Evolutionary conservation across 805 yeast species (phyloP).

Genomic region (Wickerhamiella sergipiensis): DNA sequence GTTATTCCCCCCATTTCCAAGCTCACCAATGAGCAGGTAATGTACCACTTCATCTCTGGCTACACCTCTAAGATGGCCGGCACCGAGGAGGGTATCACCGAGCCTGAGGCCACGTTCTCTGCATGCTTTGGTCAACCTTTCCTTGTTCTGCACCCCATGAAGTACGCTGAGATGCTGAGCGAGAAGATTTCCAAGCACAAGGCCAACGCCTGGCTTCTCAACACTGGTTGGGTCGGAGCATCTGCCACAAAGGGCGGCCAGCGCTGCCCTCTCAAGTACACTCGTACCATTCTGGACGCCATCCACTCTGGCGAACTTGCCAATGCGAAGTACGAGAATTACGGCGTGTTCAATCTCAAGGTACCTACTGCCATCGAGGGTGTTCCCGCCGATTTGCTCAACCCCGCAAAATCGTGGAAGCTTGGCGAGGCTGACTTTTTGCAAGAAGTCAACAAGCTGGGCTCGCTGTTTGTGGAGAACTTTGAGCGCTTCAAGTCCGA

Average conservation of each 20-base stretch:
- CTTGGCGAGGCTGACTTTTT: slow-evolving; percentile 40
- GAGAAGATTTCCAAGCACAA: slow-evolving; percentile 81
- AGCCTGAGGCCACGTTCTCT: slow-evolving; percentile 94
- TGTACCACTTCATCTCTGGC: slow-evolving; percentile 98
- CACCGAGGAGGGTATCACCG: slow-evolving; percentile 96
- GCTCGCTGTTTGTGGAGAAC: slow-evolving; percentile 68
- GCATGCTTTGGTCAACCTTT: slow-evolving; percentile 99
- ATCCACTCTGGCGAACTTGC: slow-evolving; percentile 84
- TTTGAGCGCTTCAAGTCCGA: slow-evolving; percentile 71
- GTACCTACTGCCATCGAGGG: slow-evolving; percentile 71
- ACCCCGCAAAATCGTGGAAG: slow-evolving; percentile 76
- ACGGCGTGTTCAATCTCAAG: slow-evolving; percentile 75
- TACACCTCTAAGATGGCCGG: slow-evolving; percentile 99
- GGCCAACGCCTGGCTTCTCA: slow-evolving; percentile 90
- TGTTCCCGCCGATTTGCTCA: slow-evolving; percentile 74
- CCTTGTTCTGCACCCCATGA: slow-evolving; percentile 95
- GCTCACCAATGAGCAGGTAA: slow-evolving; percentile 86
- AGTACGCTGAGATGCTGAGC: slow-evolving; percentile 89
- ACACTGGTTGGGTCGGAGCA: slow-evolving; percentile 98
- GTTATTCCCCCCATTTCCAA: slow-evolving; percentile 94
- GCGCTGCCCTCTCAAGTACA: slow-evolving; percentile 94
- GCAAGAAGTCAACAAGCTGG: slow-evolving; percentile 51
- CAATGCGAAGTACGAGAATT: slow-evolving; percentile 66
- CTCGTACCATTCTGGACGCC: slow-evolving; percentile 90
- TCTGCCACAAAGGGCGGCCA: slow-evolving; percentile 87